Evolutionary conservation across 2,329 filamentous ascomycete species (phyloP).

Genomic region (Arthrobotrys pseudoclavata): DNA sequence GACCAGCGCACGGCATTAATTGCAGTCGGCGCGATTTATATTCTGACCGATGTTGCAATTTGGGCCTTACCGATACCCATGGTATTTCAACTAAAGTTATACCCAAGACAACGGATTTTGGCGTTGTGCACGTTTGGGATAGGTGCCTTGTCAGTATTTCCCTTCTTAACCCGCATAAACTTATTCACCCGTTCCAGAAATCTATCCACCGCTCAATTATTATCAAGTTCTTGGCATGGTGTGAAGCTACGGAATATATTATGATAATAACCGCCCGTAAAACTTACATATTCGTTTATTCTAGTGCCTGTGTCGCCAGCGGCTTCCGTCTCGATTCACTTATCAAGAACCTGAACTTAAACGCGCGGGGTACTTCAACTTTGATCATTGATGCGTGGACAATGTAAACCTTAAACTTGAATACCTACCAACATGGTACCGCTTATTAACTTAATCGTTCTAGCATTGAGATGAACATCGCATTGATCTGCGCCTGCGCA

Average conservation of each 20-base stretch:
- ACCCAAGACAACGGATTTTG: slow-evolving; percentile 26
- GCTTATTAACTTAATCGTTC: background rate
- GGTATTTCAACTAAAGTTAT: slow-evolving; percentile 29
- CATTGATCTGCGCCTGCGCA: slow-evolving; percentile 21
- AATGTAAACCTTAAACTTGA: slow-evolving; percentile 14
- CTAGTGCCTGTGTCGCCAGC: slow-evolving; percentile 37
- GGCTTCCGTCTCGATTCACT: slow-evolving; percentile 18
- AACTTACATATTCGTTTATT: background rate
- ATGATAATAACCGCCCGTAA: too few species aligned
- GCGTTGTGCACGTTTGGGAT: slow-evolving; percentile 32
- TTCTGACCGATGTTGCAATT: slow-evolving; percentile 32
- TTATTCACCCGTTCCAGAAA: background rate
- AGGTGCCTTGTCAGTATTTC: slow-evolving; percentile 28
- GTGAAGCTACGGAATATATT: too few species aligned
- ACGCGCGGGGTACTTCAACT: background rate
- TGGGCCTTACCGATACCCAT: slow-evolving; percentile 42
- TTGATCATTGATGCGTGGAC: slow-evolving; percentile 30
- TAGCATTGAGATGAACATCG: slow-evolving; percentile 37
- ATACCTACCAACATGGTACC: background rate
- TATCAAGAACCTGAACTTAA: background rate
- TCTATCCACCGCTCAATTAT: too few species aligned
- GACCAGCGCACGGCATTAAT: background rate
- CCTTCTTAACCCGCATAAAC: background rate
- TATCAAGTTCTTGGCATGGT: too few species aligned
- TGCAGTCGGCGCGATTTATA: slow-evolving; percentile 21